These are phyloP conservation scores for Lippia alba DNA, from an alignment of 305 asterid genomes.

Conservation along the genomic window DNA sequence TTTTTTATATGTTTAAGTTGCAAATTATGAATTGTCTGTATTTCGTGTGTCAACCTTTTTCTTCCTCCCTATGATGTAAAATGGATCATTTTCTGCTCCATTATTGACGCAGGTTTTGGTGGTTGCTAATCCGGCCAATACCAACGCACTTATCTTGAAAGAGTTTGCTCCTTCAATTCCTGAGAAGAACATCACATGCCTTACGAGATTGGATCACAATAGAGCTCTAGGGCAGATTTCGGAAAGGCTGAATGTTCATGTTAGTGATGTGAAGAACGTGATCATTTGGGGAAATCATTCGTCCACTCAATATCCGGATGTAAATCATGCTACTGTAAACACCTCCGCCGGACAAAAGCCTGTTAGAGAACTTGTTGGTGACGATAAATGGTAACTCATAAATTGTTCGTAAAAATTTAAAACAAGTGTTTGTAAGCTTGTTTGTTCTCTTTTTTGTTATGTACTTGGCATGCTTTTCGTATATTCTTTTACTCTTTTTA, in stretches of 20 bases:
- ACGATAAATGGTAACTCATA: conserved; percentile 57
- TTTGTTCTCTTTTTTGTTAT: too few species aligned
- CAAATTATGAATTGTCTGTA: not conserved
- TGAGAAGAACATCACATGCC: conserved; percentile 77
- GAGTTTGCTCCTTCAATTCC: conserved; percentile 81
- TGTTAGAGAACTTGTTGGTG: conserved; percentile 53
- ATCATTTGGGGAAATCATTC: conserved; percentile 96
- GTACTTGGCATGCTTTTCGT: too few species aligned
- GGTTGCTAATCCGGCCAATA: conserved; percentile 93
- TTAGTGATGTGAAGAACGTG: conserved; percentile 70
- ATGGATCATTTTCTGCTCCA: not conserved
- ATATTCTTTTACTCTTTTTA: too few species aligned
- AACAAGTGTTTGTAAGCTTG: not conserved
- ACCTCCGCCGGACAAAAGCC: conserved; percentile 49
- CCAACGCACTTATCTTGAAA: conserved; percentile 81
- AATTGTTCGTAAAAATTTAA: too few species aligned
- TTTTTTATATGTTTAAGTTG: too few species aligned
- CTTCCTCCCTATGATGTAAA: not conserved
- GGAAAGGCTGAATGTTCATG: conserved; percentile 60
- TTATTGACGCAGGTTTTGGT: conserved; percentile 65
- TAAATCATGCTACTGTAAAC: conserved; percentile 63
- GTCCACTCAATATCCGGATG: conserved; percentile 89
- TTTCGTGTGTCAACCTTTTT: not conserved
- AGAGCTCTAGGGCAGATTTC: conserved; percentile 79
- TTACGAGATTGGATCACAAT: conserved; percentile 90